A percentile compares a stretch with the other conserved stretches of the same genome.
These are phyloP conservation scores for Penicillium sp. DNA, from an alignment of 2,329 filamentous ascomycete genomes.

Conservation along the genomic window DNA sequence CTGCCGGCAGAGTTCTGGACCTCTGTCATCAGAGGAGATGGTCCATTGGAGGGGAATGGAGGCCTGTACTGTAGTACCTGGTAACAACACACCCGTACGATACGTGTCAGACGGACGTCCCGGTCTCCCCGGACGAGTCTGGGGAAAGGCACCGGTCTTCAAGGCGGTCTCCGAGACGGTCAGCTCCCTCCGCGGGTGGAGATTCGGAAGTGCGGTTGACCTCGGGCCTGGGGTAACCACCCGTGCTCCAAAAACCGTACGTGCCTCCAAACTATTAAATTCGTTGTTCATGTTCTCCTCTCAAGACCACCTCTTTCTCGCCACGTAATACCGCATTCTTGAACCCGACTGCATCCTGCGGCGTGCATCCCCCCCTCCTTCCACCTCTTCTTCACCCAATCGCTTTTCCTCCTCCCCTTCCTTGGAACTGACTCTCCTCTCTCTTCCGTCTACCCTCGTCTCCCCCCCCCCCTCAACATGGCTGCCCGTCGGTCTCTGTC, in stretches of 20 bases:
- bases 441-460: too few species aligned
- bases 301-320: not conserved
- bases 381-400: not conserved
- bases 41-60: too few species aligned
- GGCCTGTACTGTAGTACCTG: too few species aligned
- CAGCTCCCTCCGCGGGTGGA: constrained; percentile 3
- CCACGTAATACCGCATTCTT: constrained; percentile 3
- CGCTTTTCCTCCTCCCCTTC: not conserved
- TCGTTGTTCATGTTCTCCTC: constrained; percentile 3
- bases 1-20: too few species aligned
- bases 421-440: too few species aligned
- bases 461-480: constrained; percentile 22
- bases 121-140: not conserved
- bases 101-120: too few species aligned
- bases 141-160: constrained; percentile 7
- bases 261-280: not conserved
- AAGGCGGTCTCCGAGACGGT: too few species aligned
- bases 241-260: not conserved
- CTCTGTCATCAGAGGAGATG: too few species aligned
- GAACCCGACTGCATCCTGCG: not conserved
- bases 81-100: too few species aligned
- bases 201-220: constrained; percentile 13
- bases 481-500: constrained; percentile 34
- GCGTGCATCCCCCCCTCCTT: not conserved
- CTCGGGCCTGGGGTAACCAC: constrained; percentile 19